Conservation (phyloP, 1,284 basidiomycete species). For the Cutaneotrichosporon cavernicola region DNA sequence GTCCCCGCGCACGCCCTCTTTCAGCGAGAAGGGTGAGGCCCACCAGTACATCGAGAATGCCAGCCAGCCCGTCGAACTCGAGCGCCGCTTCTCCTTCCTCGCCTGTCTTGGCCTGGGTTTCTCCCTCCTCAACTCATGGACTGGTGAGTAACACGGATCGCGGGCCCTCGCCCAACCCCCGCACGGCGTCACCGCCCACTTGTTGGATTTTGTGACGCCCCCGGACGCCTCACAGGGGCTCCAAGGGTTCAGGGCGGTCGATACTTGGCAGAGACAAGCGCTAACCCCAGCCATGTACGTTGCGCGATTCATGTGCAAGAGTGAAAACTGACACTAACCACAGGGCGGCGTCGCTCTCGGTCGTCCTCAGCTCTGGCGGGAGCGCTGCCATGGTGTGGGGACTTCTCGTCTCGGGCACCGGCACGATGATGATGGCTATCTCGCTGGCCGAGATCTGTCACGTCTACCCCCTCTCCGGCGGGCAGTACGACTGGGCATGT, state of each 20-base stretch:
- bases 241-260: neutral
- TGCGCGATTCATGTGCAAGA: too few species aligned
- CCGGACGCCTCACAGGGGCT: neutral
- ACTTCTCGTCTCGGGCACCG: conserved; percentile 37
- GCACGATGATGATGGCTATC: conserved; percentile 33
- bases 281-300: conserved; percentile 16
- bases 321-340: neutral
- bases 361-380: conserved; percentile 44
- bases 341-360: conserved; percentile 19
- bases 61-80: conserved; percentile 19
- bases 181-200: neutral
- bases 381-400: conserved; percentile 48
- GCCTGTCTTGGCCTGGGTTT: conserved; percentile 27
- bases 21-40: neutral
- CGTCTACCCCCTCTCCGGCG: conserved; percentile 31
- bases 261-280: neutral
- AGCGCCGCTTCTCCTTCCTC: conserved; percentile 28
- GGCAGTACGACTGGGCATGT: conserved; percentile 47
- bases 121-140: conserved; percentile 31
- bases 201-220: neutral
- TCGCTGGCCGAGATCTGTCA: conserved; percentile 31
- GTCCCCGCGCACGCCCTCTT: neutral
- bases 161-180: neutral
- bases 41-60: neutral
- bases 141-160: conserved; percentile 10